Evolutionary conservation across 192 early-diverging fungal genomes (phyloP).

Genomic region (Backusella westeae): DNA sequence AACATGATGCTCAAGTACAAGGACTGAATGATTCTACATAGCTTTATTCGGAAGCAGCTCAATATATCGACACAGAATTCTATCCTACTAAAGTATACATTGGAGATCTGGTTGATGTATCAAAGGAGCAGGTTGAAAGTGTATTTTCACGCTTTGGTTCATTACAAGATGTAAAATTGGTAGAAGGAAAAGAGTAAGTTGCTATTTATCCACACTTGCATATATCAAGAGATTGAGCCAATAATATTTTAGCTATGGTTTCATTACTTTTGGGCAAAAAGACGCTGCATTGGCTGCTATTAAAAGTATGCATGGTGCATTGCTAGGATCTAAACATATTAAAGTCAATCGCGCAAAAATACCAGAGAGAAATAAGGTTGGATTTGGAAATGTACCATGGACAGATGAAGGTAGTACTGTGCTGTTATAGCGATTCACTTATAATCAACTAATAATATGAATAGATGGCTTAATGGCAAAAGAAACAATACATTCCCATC

Average conservation of each 20-base stretch:
- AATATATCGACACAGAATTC: slow-evolving; percentile 51
- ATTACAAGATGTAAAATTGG: slow-evolving; percentile 45
- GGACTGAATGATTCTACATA: not conserved
- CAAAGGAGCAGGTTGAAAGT: slow-evolving; percentile 24
- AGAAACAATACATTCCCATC: slow-evolving; percentile 8
- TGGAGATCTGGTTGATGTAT: slow-evolving; percentile 39
- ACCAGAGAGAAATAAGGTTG: slow-evolving; percentile 50
- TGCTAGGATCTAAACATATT: slow-evolving; percentile 36
- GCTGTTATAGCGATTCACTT: no score
- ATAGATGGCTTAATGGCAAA: slow-evolving; percentile 24
- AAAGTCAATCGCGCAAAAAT: slow-evolving; percentile 54
- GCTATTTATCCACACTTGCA: not conserved
- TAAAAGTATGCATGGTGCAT: slow-evolving; percentile 44
- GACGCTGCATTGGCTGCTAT: slow-evolving; percentile 40
- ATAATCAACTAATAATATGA: not conserved
- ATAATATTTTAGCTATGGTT: slow-evolving; percentile 35
- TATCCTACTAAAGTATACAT: slow-evolving; percentile 52
- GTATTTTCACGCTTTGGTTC: slow-evolving; percentile 45
- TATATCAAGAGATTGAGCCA: not conserved
- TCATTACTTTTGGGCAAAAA: slow-evolving; percentile 46
- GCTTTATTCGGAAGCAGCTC: slow-evolving; percentile 45
- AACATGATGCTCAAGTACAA: not conserved
- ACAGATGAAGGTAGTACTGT: slow-evolving; percentile 42
- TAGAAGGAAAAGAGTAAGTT: slow-evolving; percentile 45
- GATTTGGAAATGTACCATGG: slow-evolving; percentile 53